Percentiles rank a stretch among this genome's conserved stretches.
phyloP scores from a whole-genome alignment of 1,284 basidiomycete species.

The Fistulinella cinereoalba region DNA sequence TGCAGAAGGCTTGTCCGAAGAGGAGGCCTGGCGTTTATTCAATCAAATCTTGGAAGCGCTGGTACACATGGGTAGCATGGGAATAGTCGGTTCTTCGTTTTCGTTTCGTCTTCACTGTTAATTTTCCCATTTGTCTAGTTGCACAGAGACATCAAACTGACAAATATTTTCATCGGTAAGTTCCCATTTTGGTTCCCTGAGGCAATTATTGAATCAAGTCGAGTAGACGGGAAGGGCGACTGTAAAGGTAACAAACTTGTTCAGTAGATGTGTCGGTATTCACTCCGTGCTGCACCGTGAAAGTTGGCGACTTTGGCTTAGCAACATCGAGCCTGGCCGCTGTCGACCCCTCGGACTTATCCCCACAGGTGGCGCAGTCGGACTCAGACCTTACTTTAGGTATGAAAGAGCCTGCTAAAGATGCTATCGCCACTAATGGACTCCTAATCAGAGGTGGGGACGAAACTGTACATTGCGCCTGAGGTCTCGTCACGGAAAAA shows the following conservation, averaged over 20 bases:
- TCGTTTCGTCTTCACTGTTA: neutral
- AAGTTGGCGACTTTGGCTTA: slow-evolving; percentile 91
- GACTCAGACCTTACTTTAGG: slow-evolving; percentile 76
- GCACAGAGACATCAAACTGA: slow-evolving; percentile 90
- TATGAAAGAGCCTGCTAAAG: too few species aligned
- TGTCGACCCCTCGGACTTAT: slow-evolving; percentile 66
- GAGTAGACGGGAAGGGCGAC: slow-evolving; percentile 78
- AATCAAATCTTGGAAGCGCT: slow-evolving; percentile 92
- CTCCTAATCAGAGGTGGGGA: slow-evolving; percentile 73
- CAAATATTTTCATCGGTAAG: slow-evolving; percentile 87
- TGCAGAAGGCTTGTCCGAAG: slow-evolving; percentile 75
- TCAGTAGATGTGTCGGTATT: neutral
- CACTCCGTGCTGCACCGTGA: neutral
- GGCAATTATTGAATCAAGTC: neutral
- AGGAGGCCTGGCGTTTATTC: slow-evolving; percentile 88
- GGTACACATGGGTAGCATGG: slow-evolving; percentile 84
- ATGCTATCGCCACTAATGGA: too few species aligned
- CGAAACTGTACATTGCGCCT: slow-evolving; percentile 90
- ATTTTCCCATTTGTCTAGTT: slow-evolving; percentile 41
- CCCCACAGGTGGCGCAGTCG: slow-evolving; percentile 41
- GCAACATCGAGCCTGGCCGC: slow-evolving; percentile 81
- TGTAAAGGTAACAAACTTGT: slow-evolving; percentile 64
- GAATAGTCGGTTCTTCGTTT: slow-evolving; percentile 53
- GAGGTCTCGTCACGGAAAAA: slow-evolving; percentile 69
- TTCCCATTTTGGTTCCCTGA: neutral